These are phyloP conservation scores for Dichomitus squalens DNA, from an alignment of 1,284 basidiomycete genomes.

Conservation along the genomic window DNA sequence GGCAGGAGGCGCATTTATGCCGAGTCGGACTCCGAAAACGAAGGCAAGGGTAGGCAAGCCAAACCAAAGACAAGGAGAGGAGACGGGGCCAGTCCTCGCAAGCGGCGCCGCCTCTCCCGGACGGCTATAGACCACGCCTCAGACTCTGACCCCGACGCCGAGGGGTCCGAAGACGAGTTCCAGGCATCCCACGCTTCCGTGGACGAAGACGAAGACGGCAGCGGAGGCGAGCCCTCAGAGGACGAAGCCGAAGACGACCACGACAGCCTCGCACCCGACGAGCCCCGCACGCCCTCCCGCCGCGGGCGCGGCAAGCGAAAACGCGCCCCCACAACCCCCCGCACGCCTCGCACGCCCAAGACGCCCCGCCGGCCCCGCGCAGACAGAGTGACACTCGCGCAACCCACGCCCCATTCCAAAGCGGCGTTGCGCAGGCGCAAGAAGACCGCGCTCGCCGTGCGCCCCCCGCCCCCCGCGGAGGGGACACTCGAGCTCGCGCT, in stretches of 20 bases:
- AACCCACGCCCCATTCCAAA: conserved; percentile 72
- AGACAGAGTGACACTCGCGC: conserved; percentile 38
- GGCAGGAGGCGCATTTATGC: background rate
- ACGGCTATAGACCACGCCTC: background rate
- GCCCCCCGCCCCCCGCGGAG: conserved; percentile 38
- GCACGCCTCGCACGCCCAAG: conserved; percentile 25
- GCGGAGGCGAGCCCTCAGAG: background rate
- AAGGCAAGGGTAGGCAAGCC: background rate
- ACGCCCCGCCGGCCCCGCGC: conserved; percentile 29
- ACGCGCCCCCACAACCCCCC: conserved; percentile 23
- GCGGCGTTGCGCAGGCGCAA: conserved; percentile 50
- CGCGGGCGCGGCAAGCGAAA: conserved; percentile 24
- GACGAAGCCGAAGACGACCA: conserved; percentile 1
- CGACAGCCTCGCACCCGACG: background rate
- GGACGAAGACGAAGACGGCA: background rate
- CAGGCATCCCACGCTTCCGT: background rate
- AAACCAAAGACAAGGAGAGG: background rate
- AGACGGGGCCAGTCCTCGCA: background rate
- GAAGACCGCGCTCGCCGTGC: conserved; percentile 37
- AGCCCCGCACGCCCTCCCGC: conserved; percentile 11
- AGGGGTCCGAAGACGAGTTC: conserved; percentile 1
- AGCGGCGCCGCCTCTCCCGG: background rate
- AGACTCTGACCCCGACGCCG: background rate
- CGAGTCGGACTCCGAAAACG: too few species aligned
- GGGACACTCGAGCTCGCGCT: conserved; percentile 34